Percentiles rank a stretch among this genome's conserved stretches.
phyloP scores from a whole-genome alignment of 495 filamentous ascomycete genomes.

The Tuber borchii region DNA sequence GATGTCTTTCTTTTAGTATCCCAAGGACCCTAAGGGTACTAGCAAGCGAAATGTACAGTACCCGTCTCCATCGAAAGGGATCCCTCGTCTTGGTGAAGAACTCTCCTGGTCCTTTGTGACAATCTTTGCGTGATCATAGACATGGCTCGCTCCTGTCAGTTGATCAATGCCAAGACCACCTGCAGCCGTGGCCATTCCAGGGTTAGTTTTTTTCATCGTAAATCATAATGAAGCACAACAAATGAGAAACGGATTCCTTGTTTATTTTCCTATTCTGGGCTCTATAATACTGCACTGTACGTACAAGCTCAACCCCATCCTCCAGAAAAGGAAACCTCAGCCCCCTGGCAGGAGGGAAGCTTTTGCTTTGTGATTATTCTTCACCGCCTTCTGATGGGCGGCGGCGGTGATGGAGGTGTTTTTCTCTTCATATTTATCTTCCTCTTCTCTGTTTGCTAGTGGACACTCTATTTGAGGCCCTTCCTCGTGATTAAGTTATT shows the following conservation, averaged over 20 bases:
- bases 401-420: neutral
- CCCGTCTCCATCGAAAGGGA: neutral
- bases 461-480: neutral
- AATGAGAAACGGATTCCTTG: neutral
- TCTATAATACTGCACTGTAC: neutral
- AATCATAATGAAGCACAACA: neutral
- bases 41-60: neutral
- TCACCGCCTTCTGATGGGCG: neutral
- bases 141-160: constrained; percentile 1
- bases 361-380: neutral
- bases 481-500: neutral
- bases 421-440: neutral
- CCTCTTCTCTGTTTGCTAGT: neutral
- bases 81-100: neutral
- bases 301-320: neutral
- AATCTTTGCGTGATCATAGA: neutral
- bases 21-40: neutral
- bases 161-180: neutral
- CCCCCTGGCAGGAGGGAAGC: neutral
- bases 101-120: neutral
- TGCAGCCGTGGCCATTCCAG: neutral
- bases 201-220: neutral
- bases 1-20: neutral
- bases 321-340: neutral
- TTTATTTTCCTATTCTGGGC: neutral